Base-by-base conservation (phyloP, 345 rosid genomes). In the Gossypium ekmanianum region DNA sequence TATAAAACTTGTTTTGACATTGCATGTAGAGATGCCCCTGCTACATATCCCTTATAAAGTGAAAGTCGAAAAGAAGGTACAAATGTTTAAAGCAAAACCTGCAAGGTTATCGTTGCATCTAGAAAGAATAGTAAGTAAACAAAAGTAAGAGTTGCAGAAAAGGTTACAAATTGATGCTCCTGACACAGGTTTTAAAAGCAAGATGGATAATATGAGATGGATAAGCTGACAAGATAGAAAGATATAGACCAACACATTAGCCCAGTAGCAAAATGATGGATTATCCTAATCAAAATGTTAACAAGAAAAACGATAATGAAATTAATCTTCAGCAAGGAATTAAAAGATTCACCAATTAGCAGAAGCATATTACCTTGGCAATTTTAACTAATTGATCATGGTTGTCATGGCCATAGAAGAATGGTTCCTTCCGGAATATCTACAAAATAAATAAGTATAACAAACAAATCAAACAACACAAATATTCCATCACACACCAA, bases 401-500 rank as follows among this genome's bases (percentile, higher is more conserved):
- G 82, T 95, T 95, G 87, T 93, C 98, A 72, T 95, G 98, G 58
- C 99, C 99, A 81, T 95, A 93, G 83, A 95, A 95, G 86, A 95
- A 93, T 17, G 98, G 99, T 76, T 95, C 98, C 83, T 95, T 93
- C 56, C 98, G 91, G 72, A 95, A 95, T 80, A 95, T 93, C 99
- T 95, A 76, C 68, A 75, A 0, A 45, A 70, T 9, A 45, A 64
- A 43, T 56, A 54, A 73, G 64, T 27, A 59, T 4, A 41, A 72
- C 24, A 11, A 58, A 73, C 54, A 65, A 71, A 83, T 55, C 77
- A 62, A 43, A 48, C 51, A 72, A 64, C 24, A 61, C 12, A 24
- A 58, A 57, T 43, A 24, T 47, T 59, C 39, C 5, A 18, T 7
- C 1, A 52, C 8, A n/a, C 61, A 34, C 27, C 61, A 18, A 27